A percentile compares a stretch with the other conserved stretches of the same genome.
phyloP scores from a whole-genome alignment of 1,284 basidiomycete species.

The Trichosporon coremiiforme region DNA sequence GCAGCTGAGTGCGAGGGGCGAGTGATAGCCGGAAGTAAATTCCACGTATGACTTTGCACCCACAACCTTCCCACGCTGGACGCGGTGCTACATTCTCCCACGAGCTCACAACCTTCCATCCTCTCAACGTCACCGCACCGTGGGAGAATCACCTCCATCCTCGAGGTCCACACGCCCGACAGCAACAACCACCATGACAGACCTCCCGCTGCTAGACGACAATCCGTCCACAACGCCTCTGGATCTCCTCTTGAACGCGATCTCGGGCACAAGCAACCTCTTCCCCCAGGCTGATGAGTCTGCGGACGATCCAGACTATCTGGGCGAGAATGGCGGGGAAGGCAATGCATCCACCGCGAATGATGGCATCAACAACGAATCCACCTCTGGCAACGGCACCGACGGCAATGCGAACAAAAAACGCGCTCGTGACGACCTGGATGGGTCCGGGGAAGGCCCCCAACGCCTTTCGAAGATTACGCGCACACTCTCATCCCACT shows the following conservation, averaged over 20 bases:
- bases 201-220: constrained; percentile 30
- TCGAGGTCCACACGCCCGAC: constrained; percentile 25
- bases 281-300: constrained; percentile 1
- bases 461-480: constrained; percentile 21
- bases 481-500: constrained; percentile 23
- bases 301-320: constrained; percentile 3
- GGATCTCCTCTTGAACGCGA: constrained; percentile 52
- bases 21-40: not conserved
- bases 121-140: constrained; percentile 19
- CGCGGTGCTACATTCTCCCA: constrained; percentile 10
- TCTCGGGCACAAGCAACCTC: constrained; percentile 32
- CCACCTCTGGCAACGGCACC: not conserved
- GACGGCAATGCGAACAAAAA: not conserved
- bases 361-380: constrained; percentile 24
- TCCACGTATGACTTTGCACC: not conserved
- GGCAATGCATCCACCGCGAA: not conserved
- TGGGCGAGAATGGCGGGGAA: constrained; percentile 9
- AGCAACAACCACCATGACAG: constrained; percentile 28
- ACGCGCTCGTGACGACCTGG: constrained; percentile 4
- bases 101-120: constrained; percentile 13
- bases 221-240: constrained; percentile 37
- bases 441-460: not conserved
- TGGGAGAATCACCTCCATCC: constrained; percentile 31
- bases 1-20: constrained; percentile 12
- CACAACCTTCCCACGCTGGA: constrained; percentile 3